These are phyloP conservation scores for Mycena vulgaris DNA, from an alignment of 768 basidiomycete species.

Conservation along the genomic window DNA sequence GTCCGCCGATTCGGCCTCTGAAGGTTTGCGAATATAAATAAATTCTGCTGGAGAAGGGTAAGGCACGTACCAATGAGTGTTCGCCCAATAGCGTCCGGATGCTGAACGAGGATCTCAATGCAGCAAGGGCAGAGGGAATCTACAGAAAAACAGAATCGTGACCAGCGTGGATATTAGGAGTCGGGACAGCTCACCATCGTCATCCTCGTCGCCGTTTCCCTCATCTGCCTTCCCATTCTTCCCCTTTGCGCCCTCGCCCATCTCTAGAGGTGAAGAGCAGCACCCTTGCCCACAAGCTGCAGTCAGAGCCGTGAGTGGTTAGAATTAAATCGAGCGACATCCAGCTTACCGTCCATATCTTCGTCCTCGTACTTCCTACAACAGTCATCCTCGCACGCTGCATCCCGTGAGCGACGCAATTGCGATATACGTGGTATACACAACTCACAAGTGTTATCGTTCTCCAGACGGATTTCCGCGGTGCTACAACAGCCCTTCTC, in stretches of 20 bases:
- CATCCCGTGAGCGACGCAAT: too few relatives aligned
- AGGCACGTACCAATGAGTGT: constrained; percentile 16
- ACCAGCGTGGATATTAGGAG: background rate
- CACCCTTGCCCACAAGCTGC: constrained; percentile 15
- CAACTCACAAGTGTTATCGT: too few relatives aligned
- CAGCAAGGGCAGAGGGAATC: constrained; percentile 33
- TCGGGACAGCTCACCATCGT: constrained; percentile 22
- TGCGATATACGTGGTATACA: too few relatives aligned
- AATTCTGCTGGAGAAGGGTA: background rate
- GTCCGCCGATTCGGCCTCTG: constrained; percentile 18
- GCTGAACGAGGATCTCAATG: constrained; percentile 25
- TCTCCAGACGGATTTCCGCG: too few relatives aligned
- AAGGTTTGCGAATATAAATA: constrained; percentile 1
- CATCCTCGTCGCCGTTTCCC: constrained; percentile 8
- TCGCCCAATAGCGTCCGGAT: constrained; percentile 24
- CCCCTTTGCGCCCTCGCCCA: background rate
- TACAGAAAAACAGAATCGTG: background rate
- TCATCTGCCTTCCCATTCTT: background rate
- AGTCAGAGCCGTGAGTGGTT: background rate
- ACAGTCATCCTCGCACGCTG: too few relatives aligned
- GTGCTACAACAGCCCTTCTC: too few relatives aligned
- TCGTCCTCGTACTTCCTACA: constrained; percentile 5
- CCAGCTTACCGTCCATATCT: background rate
- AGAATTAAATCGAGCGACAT: background rate
- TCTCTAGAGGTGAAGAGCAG: constrained; percentile 18